phyloP scores from a whole-genome alignment of 78 protist species.

The Speleostelium caveatum region DNA sequence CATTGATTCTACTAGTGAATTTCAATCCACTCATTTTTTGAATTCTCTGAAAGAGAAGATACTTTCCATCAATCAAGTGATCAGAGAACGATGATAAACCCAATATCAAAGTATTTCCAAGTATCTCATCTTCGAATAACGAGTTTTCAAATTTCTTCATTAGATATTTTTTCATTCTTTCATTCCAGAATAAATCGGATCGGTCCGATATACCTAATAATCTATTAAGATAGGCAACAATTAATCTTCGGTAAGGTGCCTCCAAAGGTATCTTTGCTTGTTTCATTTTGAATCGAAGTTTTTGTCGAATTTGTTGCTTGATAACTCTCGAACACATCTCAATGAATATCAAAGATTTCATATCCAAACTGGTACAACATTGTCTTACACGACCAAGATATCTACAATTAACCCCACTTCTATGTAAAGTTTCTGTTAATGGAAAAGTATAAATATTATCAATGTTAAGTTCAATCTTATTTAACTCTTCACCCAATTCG shows the following conservation, averaged over 20 bases:
- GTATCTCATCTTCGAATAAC: constrained; percentile 48
- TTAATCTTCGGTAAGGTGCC: constrained; percentile 77
- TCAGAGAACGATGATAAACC: constrained; percentile 36
- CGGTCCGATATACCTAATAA: constrained; percentile 39
- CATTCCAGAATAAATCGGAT: constrained; percentile 71
- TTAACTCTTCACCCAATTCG: constrained; percentile 70
- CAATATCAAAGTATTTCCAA: constrained; percentile 27
- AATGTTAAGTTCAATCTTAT: background rate
- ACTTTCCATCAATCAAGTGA: constrained; percentile 65
- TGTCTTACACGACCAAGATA: constrained; percentile 69
- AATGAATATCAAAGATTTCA: constrained; percentile 70
- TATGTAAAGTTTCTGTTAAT: constrained; percentile 69
- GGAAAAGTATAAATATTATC: constrained; percentile 50
- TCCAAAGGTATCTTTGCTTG: constrained; percentile 75
- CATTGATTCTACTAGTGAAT: constrained; percentile 70
- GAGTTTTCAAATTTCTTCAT: constrained; percentile 46
- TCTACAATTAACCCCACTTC: constrained; percentile 72
- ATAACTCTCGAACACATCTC: constrained; percentile 84
- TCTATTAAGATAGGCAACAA: constrained; percentile 75
- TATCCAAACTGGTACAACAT: constrained; percentile 19
- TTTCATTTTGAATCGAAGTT: constrained; percentile 78
- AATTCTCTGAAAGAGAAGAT: constrained; percentile 61
- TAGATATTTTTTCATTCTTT: constrained; percentile 37
- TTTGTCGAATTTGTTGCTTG: constrained; percentile 74
- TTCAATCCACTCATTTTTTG: constrained; percentile 81